Conservation (phyloP, 179 eudicot genomes). For the Silene noctiflora region DNA sequence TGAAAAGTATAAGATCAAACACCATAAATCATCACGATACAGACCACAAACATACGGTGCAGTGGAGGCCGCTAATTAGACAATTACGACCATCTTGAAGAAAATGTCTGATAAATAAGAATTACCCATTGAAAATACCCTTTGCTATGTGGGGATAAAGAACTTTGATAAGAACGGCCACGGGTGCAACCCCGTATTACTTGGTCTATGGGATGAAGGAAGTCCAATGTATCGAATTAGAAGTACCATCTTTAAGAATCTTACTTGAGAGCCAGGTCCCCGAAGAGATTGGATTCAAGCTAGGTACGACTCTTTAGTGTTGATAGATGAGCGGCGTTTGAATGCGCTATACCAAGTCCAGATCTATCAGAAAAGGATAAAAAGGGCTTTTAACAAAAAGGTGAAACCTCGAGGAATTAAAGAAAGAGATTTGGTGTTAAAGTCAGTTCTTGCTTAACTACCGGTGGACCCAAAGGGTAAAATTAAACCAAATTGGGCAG, state of each 20-base stretch:
- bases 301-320: too few species aligned
- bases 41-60: conserved; percentile 12
- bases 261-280: too few species aligned
- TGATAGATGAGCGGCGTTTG: too few species aligned
- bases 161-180: background rate
- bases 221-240: too few species aligned
- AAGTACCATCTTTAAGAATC: too few species aligned
- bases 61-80: conserved; percentile 17
- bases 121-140: background rate
- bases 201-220: too few species aligned
- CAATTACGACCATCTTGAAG: background rate
- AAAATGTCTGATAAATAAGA: conserved; percentile 4
- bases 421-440: background rate
- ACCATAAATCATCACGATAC: background rate
- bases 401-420: background rate
- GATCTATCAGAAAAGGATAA: too few species aligned
- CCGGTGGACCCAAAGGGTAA: background rate
- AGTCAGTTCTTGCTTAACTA: background rate
- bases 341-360: too few species aligned
- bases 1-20: background rate
- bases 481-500: background rate
- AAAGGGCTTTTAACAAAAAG: too few species aligned
- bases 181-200: background rate
- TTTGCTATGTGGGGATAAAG: background rate
- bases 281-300: background rate